A percentile compares a stretch with the other conserved stretches of the same genome.
phyloP scores from a whole-genome alignment of 2,329 filamentous ascomycete genomes.

The Thielaviopsis punctulata region DNA sequence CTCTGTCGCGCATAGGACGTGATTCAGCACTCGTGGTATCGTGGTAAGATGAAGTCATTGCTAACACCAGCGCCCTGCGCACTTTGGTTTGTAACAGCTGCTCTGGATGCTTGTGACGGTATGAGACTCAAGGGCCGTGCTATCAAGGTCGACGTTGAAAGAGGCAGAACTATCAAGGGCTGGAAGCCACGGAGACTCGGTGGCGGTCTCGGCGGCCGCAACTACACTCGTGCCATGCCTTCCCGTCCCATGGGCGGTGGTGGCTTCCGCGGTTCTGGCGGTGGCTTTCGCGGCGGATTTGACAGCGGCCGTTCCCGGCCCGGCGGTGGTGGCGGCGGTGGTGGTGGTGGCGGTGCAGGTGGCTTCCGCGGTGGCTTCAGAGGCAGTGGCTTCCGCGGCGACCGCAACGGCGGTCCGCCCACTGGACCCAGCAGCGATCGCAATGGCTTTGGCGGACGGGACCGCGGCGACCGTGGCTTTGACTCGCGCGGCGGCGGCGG shows the following conservation, averaged over 20 bases:
- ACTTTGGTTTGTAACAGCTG: conserved; percentile 52
- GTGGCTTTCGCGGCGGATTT: conserved; percentile 25
- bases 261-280: conserved; percentile 35
- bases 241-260: conserved; percentile 52
- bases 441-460: conserved; percentile 27
- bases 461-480: conserved; percentile 30
- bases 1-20: neutral
- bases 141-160: conserved; percentile 89
- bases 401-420: conserved; percentile 25
- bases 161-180: conserved; percentile 80
- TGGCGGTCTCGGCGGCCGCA: conserved; percentile 78
- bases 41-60: conserved; percentile 37
- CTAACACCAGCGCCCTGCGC: conserved; percentile 48
- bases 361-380: conserved; percentile 33
- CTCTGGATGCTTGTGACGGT: conserved; percentile 70
- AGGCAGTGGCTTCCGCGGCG: conserved; percentile 20
- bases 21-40: conserved; percentile 12
- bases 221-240: conserved; percentile 71
- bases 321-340: conserved; percentile 32
- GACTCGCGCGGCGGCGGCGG: conserved; percentile 32
- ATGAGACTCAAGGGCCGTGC: conserved; percentile 83
- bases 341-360: conserved; percentile 37
- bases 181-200: conserved; percentile 88
- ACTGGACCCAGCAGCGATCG: conserved; percentile 39
- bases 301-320: conserved; percentile 27